A percentile compares a stretch with the other conserved stretches of the same genome.
Conservation (phyloP, 306 rosid species). For the Prunus mongolica region DNA sequence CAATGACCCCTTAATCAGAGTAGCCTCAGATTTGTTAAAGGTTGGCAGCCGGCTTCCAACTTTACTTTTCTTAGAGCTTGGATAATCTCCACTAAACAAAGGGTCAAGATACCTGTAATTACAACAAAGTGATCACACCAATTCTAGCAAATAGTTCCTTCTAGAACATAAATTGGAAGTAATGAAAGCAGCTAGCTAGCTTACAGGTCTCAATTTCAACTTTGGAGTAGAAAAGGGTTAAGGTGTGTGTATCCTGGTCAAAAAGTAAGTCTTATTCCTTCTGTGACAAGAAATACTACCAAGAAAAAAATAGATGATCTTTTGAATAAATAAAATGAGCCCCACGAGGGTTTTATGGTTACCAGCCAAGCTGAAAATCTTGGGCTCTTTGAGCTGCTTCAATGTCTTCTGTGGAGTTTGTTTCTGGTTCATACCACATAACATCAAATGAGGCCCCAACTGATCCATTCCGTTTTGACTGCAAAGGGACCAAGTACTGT, state of each 20-base stretch:
- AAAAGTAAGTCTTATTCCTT: too few species aligned
- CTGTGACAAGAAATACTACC: too few species aligned
- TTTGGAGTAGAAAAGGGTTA: too few species aligned
- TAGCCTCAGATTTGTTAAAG: constrained; percentile 41
- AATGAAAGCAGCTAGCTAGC: too few species aligned
- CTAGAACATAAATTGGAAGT: neutral
- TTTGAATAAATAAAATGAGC: too few species aligned
- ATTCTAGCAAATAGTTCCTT: too few species aligned
- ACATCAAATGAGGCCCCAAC: constrained; percentile 79
- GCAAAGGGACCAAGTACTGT: constrained; percentile 1
- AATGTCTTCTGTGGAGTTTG: constrained; percentile 61
- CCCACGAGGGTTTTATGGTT: constrained; percentile 1
- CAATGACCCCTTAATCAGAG: constrained; percentile 57
- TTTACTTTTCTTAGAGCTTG: constrained; percentile 56
- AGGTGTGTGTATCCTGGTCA: too few species aligned
- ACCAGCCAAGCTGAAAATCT: constrained; percentile 98
- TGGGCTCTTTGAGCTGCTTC: constrained; percentile 82
- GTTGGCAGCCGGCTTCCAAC: constrained; percentile 54
- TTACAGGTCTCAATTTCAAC: too few species aligned
- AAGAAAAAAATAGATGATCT: too few species aligned
- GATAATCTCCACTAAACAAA: constrained; percentile 70
- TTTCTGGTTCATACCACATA: constrained; percentile 66
- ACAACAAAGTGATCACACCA: neutral
- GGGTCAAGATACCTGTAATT: constrained; percentile 69
- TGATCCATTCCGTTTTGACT: constrained; percentile 57